These are phyloP conservation scores for Inga leiocalycina DNA, from an alignment of 306 rosid genomes.

Conservation along the genomic window DNA sequence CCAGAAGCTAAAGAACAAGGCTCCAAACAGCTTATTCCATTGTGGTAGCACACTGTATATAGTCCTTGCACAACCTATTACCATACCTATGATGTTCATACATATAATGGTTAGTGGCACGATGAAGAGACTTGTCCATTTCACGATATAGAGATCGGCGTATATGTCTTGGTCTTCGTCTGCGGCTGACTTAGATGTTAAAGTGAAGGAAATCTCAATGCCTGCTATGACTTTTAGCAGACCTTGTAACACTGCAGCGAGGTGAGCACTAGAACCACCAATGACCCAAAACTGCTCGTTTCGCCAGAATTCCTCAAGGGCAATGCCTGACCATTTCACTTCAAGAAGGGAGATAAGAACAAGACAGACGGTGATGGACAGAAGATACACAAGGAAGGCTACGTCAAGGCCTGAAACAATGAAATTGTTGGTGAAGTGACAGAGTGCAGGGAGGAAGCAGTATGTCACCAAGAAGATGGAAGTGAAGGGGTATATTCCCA, in stretches of 20 bases:
- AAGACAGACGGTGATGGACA: conserved; percentile 56
- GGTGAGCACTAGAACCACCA: conserved; percentile 90
- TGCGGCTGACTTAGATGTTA: conserved; percentile 62
- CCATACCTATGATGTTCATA: conserved; percentile 53
- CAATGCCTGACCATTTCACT: conserved; percentile 84
- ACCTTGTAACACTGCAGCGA: conserved; percentile 78
- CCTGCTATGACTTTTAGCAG: conserved; percentile 73
- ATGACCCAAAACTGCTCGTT: conserved; percentile 90
- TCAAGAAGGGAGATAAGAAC: conserved; percentile 72
- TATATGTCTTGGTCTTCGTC: conserved; percentile 65
- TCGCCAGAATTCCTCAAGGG: conserved; percentile 84
- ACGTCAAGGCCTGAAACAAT: conserved; percentile 61
- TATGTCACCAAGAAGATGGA: conserved; percentile 66
- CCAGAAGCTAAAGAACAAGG: conserved; percentile 81
- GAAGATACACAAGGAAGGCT: conserved; percentile 61
- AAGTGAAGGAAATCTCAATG: conserved; percentile 68
- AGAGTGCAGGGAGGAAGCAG: conserved; percentile 79
- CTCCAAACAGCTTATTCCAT: conserved; percentile 72
- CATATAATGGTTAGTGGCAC: conserved; percentile 72
- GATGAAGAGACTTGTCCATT: conserved; percentile 82
- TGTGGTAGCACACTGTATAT: conserved; percentile 76
- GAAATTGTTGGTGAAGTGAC: conserved; percentile 73
- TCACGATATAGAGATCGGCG: conserved; percentile 77
- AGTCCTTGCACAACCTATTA: conserved; percentile 69
- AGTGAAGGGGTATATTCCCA: conserved; percentile 83